phyloP scores from a whole-genome alignment of 306 rosid genomes.

The Oxytropis ochrocephala region DNA sequence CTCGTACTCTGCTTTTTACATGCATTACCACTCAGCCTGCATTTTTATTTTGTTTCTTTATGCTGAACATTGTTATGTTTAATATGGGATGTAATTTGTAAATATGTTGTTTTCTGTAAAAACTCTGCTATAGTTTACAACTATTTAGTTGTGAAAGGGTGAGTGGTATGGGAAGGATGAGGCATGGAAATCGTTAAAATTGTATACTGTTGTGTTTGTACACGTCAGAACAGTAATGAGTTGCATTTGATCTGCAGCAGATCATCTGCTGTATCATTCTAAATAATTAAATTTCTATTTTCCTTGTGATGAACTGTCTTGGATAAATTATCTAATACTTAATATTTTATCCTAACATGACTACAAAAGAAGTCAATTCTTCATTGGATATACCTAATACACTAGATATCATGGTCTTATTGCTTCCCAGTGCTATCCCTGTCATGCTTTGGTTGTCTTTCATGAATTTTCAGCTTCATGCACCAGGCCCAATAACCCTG shows the following conservation, averaged over 20 bases:
- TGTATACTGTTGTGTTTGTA: slow-evolving; percentile 1
- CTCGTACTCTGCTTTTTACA: neutral
- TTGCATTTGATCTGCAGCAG: slow-evolving; percentile 4
- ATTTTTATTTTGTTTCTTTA: neutral
- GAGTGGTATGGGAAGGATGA: neutral
- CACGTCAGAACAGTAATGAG: neutral
- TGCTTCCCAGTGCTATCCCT: slow-evolving; percentile 5
- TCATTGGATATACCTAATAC: neutral
- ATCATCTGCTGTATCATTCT: neutral
- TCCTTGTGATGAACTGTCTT: neutral
- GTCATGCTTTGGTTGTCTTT: neutral
- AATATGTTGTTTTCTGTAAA: neutral
- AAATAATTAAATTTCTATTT: neutral
- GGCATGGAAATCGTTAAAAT: neutral
- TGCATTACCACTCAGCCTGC: neutral
- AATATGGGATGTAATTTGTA: neutral
- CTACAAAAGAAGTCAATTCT: neutral
- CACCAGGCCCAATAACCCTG: too few relatives aligned
- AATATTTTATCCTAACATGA: neutral
- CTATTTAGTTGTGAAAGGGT: neutral
- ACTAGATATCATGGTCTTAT: neutral
- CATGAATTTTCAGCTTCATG: neutral
- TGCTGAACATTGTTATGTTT: neutral
- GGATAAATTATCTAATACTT: too few relatives aligned
- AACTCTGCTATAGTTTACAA: neutral